These are phyloP conservation scores for Coniochaeta prunicola DNA, from an alignment of 2,329 filamentous ascomycete genomes.

Conservation along the genomic window DNA sequence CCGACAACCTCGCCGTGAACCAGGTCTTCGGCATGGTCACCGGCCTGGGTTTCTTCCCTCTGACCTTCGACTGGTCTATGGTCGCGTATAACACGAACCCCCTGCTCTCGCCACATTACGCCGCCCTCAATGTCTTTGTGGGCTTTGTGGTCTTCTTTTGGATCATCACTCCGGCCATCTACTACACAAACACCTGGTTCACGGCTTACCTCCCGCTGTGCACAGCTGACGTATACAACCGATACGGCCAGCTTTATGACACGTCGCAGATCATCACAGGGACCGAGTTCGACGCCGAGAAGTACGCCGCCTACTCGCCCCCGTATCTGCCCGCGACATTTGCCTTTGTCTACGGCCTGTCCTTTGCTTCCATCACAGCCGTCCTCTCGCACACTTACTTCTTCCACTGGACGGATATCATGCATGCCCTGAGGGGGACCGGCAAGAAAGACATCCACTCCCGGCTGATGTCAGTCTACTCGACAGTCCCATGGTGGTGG, in stretches of 20 bases:
- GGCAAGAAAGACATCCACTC: conserved; percentile 28
- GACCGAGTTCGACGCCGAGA: conserved; percentile 8
- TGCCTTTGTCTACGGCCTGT: conserved; percentile 25
- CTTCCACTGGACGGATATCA: conserved; percentile 26
- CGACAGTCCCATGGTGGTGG: conserved; percentile 14
- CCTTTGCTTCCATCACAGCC: conserved; percentile 25
- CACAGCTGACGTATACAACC: conserved; percentile 21
- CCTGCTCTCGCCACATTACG: conserved; percentile 22
- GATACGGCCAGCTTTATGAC: conserved; percentile 22
- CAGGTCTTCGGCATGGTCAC: conserved; percentile 1
- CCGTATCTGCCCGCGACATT: conserved; percentile 28
- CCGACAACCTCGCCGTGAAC: conserved; percentile 1
- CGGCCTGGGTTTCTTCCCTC: conserved; percentile 17
- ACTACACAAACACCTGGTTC: conserved; percentile 23
- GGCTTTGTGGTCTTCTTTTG: conserved; percentile 22
- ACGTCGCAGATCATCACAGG: conserved; percentile 18
- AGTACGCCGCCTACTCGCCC: conserved; percentile 25
- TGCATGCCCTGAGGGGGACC: conserved; percentile 21
- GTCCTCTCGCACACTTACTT: conserved; percentile 24
- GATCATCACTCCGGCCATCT: conserved; percentile 21
- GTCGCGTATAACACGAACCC: conserved; percentile 21
- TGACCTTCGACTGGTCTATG: conserved; percentile 25
- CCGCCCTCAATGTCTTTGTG: conserved; percentile 20
- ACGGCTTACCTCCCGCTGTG: conserved; percentile 23
- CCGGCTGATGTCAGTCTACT: conserved; percentile 26